Base-by-base conservation (phyloP, 139 green algal genomes). In the Haematococcus lacustris region DNA sequence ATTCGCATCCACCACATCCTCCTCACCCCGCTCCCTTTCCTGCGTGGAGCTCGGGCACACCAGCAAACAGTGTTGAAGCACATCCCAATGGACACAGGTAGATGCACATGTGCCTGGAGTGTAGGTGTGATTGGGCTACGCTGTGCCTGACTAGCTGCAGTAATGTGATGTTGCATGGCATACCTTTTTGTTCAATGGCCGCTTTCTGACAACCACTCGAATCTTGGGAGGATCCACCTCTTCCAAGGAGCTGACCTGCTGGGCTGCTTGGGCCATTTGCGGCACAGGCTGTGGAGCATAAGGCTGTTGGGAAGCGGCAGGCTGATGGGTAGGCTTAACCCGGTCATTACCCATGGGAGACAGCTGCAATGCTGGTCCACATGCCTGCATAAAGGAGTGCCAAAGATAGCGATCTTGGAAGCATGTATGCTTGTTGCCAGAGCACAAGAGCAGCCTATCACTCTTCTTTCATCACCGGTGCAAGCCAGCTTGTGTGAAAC, bases 111-210 rank as follows among this genome's bases (percentile, higher is more conserved):
- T n/a, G n/a, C n/a, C n/a, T n/a, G n/a, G n/a, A n/a, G n/a, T n/a
- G n/a, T 9, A 28, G 43, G 9, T 28, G 9, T 53, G 43, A 53
- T 53, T 53, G 9, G 9, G 43, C 43, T 28, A 17, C 9, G 9
- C 17, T 53, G 43, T 17, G 17, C 9, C 5, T 65, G 9, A 30
- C 57, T 33, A 34, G 25, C 28, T 32, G 26, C 5, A 26, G 50
- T 17, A 6, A 6, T 37, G 41, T n/a, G n/a, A n/a, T n/a, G n/a
- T n/a, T n/a, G n/a, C 40, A 38, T 39, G 51, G 7, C 76, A 1
- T 70, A 94, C 92, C 89, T 94, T 95, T 32, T 73, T 82, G 78
- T 97, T 98, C 38, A 98, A 84, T 2, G 95, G 95, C 7, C 95
- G 83, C 75, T 98, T 98, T 33, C 95, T 82, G 13, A 99, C 95